Percentiles rank a stretch among this genome's conserved stretches.
phyloP scores from a whole-genome alignment of 2,329 filamentous ascomycete species.

The Arachnomyces sp. region DNA sequence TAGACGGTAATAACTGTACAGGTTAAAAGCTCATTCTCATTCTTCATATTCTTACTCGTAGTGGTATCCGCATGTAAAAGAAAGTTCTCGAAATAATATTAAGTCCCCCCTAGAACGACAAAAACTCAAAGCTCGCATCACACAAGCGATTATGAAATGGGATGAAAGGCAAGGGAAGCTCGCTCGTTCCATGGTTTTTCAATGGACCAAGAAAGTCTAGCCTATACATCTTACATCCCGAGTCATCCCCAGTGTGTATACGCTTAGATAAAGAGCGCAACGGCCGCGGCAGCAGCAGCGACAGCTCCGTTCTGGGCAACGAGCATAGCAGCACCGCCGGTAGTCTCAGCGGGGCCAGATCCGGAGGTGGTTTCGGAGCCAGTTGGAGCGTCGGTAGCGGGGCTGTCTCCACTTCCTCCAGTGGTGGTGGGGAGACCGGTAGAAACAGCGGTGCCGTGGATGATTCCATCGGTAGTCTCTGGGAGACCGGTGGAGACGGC shows the following conservation, averaged over 20 bases:
- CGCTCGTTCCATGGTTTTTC: no score
- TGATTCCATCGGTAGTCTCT: constrained; percentile 8
- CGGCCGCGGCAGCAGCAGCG: constrained; percentile 7
- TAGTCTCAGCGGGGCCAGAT: constrained; percentile 9
- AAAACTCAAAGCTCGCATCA: no score
- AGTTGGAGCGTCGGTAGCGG: constrained; percentile 9
- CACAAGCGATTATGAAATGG: no score
- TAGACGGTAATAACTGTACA: no score
- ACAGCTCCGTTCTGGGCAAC: constrained; percentile 10
- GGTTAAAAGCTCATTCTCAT: no score
- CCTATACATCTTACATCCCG: neutral
- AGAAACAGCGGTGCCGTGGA: constrained; percentile 5
- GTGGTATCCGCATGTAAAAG: no score
- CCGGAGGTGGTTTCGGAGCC: constrained; percentile 2
- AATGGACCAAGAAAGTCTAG: no score
- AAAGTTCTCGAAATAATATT: no score
- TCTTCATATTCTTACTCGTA: no score
- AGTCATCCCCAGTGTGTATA: neutral
- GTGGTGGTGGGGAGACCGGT: constrained; percentile 9
- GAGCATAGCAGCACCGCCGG: constrained; percentile 17
- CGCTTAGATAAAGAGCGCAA: constrained; percentile 2
- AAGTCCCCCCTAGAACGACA: no score
- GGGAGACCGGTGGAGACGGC: constrained; percentile 10
- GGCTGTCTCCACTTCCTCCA: constrained; percentile 18
- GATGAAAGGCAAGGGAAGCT: no score